Evolutionary conservation across 2,329 filamentous ascomycete species (phyloP).

Genomic region (Aspergillus piperis): DNA sequence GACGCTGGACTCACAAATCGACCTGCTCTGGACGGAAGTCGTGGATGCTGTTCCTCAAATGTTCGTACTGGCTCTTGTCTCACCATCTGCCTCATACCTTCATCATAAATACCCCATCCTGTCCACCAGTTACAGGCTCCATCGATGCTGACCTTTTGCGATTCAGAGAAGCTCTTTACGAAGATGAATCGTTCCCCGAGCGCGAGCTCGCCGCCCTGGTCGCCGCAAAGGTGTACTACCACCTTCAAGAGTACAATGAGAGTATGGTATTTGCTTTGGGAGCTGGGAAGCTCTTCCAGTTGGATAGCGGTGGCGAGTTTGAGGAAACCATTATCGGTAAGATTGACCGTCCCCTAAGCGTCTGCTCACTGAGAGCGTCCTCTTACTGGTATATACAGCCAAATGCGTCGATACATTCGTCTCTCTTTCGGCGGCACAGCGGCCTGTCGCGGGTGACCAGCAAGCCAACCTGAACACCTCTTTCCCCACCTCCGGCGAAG

Average conservation of each 20-base stretch:
- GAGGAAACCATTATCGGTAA: constrained; percentile 95
- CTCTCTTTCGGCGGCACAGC: constrained; percentile 66
- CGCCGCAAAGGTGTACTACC: constrained; percentile 97
- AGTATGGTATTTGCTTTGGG: constrained; percentile 98
- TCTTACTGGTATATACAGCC: constrained; percentile 47
- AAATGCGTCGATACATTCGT: constrained; percentile 99
- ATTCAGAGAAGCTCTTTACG: constrained; percentile 87
- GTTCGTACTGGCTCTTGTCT: constrained; percentile 56
- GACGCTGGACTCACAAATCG: constrained; percentile 93
- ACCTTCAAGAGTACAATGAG: constrained; percentile 97
- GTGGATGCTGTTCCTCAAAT: constrained; percentile 90
- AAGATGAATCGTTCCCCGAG: constrained; percentile 92
- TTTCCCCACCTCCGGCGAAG: constrained; percentile 68
- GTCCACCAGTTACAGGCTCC: not conserved
- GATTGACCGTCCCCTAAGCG: constrained; percentile 22
- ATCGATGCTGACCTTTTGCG: constrained; percentile 18
- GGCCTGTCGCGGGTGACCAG: constrained; percentile 51
- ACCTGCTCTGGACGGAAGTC: constrained; percentile 96
- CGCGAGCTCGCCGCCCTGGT: constrained; percentile 92
- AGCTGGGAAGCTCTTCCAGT: constrained; percentile 90
- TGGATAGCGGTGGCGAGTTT: constrained; percentile 88
- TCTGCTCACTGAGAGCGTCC: not conserved
- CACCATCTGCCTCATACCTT: not conserved
- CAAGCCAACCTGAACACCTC: constrained; percentile 75
- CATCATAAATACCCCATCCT: not conserved